phyloP scores from a whole-genome alignment of 176 grass and related monocot genomes.

The Bothriochloa decipiens region DNA sequence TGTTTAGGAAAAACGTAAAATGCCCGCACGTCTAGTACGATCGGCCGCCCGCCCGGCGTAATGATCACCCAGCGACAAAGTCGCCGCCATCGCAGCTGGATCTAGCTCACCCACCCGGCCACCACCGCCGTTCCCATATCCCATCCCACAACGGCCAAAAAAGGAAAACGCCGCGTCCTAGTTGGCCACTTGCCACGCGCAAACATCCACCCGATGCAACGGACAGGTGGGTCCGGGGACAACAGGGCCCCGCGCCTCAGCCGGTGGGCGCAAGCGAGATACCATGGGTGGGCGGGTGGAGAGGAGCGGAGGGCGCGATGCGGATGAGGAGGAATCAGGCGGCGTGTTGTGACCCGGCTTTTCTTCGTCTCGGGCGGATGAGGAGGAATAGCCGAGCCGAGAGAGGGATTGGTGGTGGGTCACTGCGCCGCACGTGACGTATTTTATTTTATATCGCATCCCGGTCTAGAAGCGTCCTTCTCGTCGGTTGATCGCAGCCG shows the following conservation, averaged over 20 bases:
- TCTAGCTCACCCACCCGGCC: constrained; percentile 39
- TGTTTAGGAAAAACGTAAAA: background rate
- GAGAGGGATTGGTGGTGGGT: background rate
- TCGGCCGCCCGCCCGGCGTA: background rate
- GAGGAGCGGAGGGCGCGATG: background rate
- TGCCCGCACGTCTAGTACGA: background rate
- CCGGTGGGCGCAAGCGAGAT: rapidly evolving
- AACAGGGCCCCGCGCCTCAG: background rate
- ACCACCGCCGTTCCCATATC: background rate
- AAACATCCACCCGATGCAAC: rapidly evolving
- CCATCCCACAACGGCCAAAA: background rate
- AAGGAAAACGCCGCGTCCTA: background rate
- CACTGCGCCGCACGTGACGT: constrained; percentile 25
- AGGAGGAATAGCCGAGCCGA: no score
- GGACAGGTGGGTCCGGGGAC: rapidly evolving
- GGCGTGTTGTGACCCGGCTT: constrained; percentile 21
- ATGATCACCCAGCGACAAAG: background rate
- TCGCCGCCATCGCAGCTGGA: constrained; percentile 13
- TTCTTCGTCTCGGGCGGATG: background rate
- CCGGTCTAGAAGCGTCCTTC: background rate
- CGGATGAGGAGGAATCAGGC: background rate
- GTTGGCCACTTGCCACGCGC: background rate
- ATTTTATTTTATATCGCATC: background rate
- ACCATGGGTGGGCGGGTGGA: no score
- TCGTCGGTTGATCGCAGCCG: background rate